Evolutionary conservation across 768 basidiomycete genomes (phyloP).

Genomic region (Suillus paluster): DNA sequence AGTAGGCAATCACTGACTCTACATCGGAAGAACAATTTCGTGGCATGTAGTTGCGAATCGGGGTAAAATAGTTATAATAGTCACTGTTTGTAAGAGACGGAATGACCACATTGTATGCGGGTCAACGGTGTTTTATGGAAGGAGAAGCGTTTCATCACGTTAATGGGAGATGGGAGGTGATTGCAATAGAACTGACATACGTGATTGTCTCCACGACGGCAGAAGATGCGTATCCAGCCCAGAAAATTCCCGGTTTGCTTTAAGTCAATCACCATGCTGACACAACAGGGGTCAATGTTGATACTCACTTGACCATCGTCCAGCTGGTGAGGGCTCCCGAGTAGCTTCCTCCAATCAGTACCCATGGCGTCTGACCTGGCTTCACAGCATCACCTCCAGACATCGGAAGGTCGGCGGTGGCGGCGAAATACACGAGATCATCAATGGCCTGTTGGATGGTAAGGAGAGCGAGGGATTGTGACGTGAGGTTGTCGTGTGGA

Average conservation of each 20-base stretch:
- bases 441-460: constrained; percentile 79
- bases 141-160: no score
- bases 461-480: constrained; percentile 58
- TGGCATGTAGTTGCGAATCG: no score
- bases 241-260: constrained; percentile 45
- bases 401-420: constrained; percentile 69
- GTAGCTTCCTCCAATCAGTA: constrained; percentile 49
- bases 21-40: no score
- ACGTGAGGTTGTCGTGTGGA: constrained; percentile 62
- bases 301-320: constrained; percentile 68
- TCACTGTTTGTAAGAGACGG: no score
- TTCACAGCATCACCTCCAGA: constrained; percentile 63
- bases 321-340: constrained; percentile 56
- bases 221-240: constrained; percentile 50
- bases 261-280: not conserved
- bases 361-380: constrained; percentile 52
- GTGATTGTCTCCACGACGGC: constrained; percentile 50
- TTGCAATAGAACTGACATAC: constrained; percentile 30
- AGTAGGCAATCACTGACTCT: no score
- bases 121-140: no score
- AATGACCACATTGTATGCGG: no score
- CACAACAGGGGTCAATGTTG: not conserved
- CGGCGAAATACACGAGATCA: constrained; percentile 71
- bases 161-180: not conserved
- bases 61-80: no score